phyloP scores from a whole-genome alignment of 306 rosid species.

The Inga leiocalycina region DNA sequence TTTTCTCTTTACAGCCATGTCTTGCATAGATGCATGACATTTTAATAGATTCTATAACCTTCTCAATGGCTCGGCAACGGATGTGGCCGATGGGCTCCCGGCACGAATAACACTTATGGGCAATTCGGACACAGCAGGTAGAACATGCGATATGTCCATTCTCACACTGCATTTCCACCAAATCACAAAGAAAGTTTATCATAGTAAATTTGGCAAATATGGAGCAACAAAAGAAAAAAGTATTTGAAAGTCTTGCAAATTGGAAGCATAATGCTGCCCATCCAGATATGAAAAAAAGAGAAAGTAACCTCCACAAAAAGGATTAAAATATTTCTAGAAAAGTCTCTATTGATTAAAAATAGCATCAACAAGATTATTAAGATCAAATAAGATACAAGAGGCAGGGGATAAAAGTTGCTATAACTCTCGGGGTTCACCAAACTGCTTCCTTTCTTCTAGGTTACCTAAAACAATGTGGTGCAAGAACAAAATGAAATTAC shows the following conservation, averaged over 20 bases:
- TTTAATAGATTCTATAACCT: conserved; percentile 66
- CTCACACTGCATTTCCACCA: conserved; percentile 68
- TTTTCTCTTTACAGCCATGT: conserved; percentile 59
- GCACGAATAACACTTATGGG: conserved; percentile 73
- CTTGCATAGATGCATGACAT: conserved; percentile 55
- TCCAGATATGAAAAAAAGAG: background rate
- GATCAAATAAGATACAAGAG: background rate
- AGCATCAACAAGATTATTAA: background rate
- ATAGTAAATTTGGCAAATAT: background rate
- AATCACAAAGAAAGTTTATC: conserved; percentile 23
- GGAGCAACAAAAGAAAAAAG: background rate
- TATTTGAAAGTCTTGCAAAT: background rate
- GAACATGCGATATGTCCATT: conserved; percentile 89
- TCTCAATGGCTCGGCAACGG: conserved; percentile 72
- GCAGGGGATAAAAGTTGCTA: background rate
- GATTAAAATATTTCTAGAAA: background rate
- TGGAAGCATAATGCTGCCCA: background rate
- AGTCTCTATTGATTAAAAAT: no score
- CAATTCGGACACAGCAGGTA: conserved; percentile 51
- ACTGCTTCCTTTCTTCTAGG: background rate
- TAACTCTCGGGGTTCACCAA: background rate
- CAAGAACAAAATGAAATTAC: background rate
- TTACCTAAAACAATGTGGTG: background rate
- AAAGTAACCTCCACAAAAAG: background rate
- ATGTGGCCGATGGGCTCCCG: conserved; percentile 68